Conservation (phyloP, 495 filamentous ascomycete species). For the Lasiosphaeria ovina region DNA sequence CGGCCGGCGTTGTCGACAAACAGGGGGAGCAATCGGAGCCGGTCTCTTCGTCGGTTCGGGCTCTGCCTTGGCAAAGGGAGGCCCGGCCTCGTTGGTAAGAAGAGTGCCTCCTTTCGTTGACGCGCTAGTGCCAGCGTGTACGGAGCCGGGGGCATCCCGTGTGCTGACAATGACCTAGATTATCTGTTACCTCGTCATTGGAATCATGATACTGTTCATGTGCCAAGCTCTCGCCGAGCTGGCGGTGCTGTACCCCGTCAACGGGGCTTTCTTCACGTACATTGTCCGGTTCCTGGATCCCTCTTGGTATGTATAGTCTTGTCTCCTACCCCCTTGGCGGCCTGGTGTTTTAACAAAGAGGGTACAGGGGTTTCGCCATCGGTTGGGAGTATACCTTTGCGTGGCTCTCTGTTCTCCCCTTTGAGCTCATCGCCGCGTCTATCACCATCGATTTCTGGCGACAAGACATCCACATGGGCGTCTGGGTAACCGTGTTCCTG, state of each 20-base stretch:
- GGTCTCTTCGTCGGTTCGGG: slow-evolving; percentile 59
- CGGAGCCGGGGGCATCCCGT: slow-evolving; percentile 45
- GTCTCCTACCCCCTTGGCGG: background rate
- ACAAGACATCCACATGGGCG: slow-evolving; percentile 40
- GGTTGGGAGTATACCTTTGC: slow-evolving; percentile 68
- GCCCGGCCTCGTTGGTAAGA: slow-evolving; percentile 52
- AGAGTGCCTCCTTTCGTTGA: background rate
- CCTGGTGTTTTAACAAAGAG: background rate
- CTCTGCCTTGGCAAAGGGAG: slow-evolving; percentile 47
- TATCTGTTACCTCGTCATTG: slow-evolving; percentile 51
- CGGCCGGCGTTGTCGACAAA: slow-evolving; percentile 17
- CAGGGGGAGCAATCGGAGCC: slow-evolving; percentile 55
- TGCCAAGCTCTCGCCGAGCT: slow-evolving; percentile 65
- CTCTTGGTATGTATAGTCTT: slow-evolving; percentile 45
- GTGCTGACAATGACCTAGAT: slow-evolving; percentile 37
- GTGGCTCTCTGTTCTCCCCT: slow-evolving; percentile 54
- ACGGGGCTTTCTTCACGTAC: slow-evolving; percentile 57
- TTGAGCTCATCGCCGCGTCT: slow-evolving; percentile 52
- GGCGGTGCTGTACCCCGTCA: slow-evolving; percentile 64
- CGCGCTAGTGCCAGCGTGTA: background rate
- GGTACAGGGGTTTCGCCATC: slow-evolving; percentile 65
- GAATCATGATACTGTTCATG: slow-evolving; percentile 45
- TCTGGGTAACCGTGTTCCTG: slow-evolving; percentile 60
- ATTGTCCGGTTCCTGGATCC: slow-evolving; percentile 67
- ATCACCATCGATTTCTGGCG: slow-evolving; percentile 45